Evolutionary conservation across 1,139 yeast genomes (phyloP), one percentile per base, ranked within the genome.

Genomic region (Debaryomyces sp.): DNA sequence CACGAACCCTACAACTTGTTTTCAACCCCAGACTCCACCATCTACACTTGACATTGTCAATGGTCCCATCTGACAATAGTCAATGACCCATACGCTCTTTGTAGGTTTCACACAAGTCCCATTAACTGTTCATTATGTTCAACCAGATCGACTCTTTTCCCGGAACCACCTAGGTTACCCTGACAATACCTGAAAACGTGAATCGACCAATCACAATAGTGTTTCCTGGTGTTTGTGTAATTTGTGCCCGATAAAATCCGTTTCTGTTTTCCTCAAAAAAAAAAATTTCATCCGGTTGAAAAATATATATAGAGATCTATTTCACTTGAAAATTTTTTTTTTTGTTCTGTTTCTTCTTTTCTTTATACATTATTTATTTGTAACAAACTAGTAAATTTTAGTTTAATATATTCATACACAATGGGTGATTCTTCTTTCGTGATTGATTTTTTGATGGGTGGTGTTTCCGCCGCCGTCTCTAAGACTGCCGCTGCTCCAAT

Each of bases 401-500:
- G 43, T 47, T 51, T 50, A 46, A 54, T 50, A 58, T 51, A 58
- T 51, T 51, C 58, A 44, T 37, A 17, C 50, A 63, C 55, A 52
- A 66, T 66, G 70, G 29, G 41, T 38, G 70, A 67, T 56, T 55
- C 59, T 50, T 54, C 59, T 49, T 68, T 68, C 64, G 53, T 67
- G 56, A 54, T 64, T 63, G 79, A 76, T 62, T 76, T 76, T 69
- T 55, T 76, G 75, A 73, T 75, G 80, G 81, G 81, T 69, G 81
- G 81, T 76, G 78, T 76, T 58, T 76, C 81, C 74, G 81, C 81
- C 71, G 81, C 81, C 66, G 78, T 76, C 71, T 74, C 80, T 57
- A 76, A 76, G 73, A 76, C 81, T 56, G 80, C 80, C 49, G 80
- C 80, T 60, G 80, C 81, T 61, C 81, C 81, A 72, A 75, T 76